Percentiles rank a stretch among this genome's conserved stretches.
phyloP scores from a whole-genome alignment of 345 rosid genomes.

The Adansonia digitata region DNA sequence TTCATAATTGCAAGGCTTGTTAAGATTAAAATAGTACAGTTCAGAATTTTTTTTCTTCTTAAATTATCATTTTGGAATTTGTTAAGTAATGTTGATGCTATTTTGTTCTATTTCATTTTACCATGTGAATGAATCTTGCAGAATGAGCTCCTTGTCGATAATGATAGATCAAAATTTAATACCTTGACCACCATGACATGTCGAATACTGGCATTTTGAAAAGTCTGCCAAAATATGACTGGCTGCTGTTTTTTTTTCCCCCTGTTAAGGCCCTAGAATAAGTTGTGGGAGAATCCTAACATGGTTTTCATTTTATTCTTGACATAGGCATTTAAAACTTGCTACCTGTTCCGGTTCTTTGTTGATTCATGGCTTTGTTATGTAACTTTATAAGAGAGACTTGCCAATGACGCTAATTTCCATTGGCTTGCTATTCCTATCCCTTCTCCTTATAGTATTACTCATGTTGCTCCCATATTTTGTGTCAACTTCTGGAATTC shows the following conservation, averaged over 20 bases:
- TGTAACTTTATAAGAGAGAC: neutral
- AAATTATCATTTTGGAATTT: neutral
- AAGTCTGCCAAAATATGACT: neutral
- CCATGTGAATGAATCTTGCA: neutral
- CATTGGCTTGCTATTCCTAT: neutral
- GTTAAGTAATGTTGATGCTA: neutral
- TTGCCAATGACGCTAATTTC: neutral
- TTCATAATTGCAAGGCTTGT: neutral
- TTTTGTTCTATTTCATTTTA: slow-evolving; percentile 6
- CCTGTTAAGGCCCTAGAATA: neutral
- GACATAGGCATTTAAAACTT: neutral
- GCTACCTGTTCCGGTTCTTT: neutral
- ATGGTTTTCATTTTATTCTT: neutral
- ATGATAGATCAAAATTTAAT: neutral
- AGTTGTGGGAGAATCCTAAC: neutral
- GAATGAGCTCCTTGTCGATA: neutral
- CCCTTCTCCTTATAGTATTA: neutral
- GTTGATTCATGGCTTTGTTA: neutral
- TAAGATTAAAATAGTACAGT: neutral
- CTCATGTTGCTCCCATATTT: neutral
- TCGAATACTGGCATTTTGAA: neutral
- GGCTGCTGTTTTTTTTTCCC: too few relatives aligned
- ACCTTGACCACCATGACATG: neutral
- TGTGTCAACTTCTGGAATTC: neutral
- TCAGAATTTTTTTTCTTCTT: neutral